Percentiles rank a stretch among this genome's conserved stretches.
These are phyloP conservation scores for Rhizopus stolonifer DNA, from an alignment of 371 early-diverging fungal genomes.

Conservation along the genomic window DNA sequence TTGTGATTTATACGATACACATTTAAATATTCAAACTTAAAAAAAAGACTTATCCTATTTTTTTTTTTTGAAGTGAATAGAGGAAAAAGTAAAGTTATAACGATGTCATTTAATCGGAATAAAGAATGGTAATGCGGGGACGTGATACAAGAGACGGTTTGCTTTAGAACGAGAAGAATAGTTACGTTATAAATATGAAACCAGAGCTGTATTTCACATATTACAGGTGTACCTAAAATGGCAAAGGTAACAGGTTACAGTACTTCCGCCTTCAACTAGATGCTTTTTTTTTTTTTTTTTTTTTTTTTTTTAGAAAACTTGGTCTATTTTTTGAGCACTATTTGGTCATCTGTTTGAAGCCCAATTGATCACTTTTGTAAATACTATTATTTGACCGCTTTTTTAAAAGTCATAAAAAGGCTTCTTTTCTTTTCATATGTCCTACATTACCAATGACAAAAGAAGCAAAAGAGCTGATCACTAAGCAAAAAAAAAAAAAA, in stretches of 20 bases:
- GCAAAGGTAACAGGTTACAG: not conserved
- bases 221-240: too few relatives aligned
- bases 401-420: too few relatives aligned
- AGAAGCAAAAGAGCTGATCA: conserved; percentile 11
- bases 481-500: too few relatives aligned
- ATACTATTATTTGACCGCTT: not conserved
- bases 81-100: too few relatives aligned
- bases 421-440: conserved; percentile 2
- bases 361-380: conserved; percentile 2
- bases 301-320: conserved; percentile 11
- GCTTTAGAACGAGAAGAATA: too few relatives aligned
- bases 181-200: too few relatives aligned
- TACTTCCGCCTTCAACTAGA: conserved; percentile 7
- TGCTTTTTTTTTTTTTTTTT: conserved; percentile 9
- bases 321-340: conserved; percentile 3
- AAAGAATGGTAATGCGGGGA: too few relatives aligned
- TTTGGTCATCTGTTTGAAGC: conserved; percentile 3
- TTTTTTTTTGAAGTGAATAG: not conserved
- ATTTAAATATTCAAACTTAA: too few relatives aligned
- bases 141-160: too few relatives aligned
- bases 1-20: too few relatives aligned
- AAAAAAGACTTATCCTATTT: not conserved
- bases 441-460: conserved; percentile 10
- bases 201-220: too few relatives aligned
- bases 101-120: too few relatives aligned